phyloP scores from a whole-genome alignment of 139 green algal genomes.

The Picochlorum sp. region DNA sequence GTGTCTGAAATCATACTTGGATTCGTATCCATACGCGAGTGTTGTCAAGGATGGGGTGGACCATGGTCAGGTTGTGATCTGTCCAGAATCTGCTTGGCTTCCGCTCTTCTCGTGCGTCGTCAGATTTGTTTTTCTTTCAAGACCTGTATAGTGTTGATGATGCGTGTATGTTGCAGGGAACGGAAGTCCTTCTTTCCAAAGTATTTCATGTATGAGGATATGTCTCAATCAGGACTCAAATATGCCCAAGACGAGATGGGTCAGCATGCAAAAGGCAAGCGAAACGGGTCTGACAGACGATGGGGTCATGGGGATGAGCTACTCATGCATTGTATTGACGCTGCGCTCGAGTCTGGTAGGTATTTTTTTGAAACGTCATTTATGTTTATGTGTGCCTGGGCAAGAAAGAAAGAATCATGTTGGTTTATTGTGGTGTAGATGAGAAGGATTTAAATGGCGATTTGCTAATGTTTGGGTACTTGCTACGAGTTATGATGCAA shows the following conservation, averaged over 20 bases:
- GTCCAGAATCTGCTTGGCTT: not conserved
- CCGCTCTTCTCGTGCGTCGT: not conserved
- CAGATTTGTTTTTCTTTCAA: not conserved
- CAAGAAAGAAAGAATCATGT: not conserved
- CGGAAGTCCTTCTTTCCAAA: conserved; percentile 1
- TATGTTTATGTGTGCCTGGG: not conserved
- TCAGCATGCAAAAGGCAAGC: not conserved
- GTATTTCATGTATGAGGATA: conserved; percentile 17
- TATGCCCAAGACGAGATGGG: not conserved
- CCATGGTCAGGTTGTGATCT: not conserved
- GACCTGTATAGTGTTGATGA: not conserved
- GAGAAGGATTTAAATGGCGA: conserved; percentile 27
- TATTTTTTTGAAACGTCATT: not conserved
- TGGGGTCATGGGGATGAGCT: not conserved
- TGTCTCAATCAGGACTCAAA: conserved; percentile 2
- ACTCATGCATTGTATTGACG: conserved; percentile 4
- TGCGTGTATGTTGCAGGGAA: not conserved
- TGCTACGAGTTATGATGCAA: conserved; percentile 18
- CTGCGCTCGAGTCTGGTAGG: not conserved
- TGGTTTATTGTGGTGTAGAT: not conserved
- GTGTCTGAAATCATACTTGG: not conserved
- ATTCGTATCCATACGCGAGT: not conserved
- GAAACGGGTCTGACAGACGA: not conserved
- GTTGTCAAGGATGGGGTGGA: not conserved
- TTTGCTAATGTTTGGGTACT: conserved; percentile 26